phyloP scores from a whole-genome alignment of 805 yeast species.

The Nadsonia fulvescens region DNA sequence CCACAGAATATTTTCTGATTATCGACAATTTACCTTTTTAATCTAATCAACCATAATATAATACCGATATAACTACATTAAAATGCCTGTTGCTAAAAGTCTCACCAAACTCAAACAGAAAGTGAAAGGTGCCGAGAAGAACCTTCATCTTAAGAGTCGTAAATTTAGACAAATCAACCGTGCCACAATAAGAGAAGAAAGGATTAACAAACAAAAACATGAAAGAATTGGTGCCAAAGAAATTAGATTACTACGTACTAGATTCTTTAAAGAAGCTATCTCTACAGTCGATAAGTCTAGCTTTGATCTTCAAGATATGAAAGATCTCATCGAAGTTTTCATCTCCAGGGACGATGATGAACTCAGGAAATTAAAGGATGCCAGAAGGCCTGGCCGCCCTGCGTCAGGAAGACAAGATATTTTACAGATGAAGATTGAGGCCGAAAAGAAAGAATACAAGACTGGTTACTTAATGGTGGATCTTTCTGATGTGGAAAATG shows the following conservation, averaged over 20 bases:
- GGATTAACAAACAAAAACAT: constrained; percentile 41
- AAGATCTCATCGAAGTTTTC: constrained; percentile 37
- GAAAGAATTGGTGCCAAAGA: constrained; percentile 32
- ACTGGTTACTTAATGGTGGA: constrained; percentile 67
- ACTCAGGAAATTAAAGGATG: constrained; percentile 35
- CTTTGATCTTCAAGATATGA: constrained; percentile 42
- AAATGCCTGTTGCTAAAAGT: constrained; percentile 54
- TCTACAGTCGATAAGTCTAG: constrained; percentile 21
- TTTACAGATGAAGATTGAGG: constrained; percentile 40
- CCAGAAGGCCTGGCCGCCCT: constrained; percentile 81
- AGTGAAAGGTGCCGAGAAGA: constrained; percentile 33
- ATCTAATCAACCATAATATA: neutral
- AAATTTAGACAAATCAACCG: constrained; percentile 69
- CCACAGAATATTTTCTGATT: neutral
- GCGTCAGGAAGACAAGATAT: constrained; percentile 49
- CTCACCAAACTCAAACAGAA: constrained; percentile 47
- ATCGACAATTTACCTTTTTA: neutral
- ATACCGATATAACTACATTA: constrained; percentile 1
- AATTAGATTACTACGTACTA: constrained; percentile 27
- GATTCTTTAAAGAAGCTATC: constrained; percentile 43
- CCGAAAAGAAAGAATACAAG: constrained; percentile 41
- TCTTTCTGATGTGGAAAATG: constrained; percentile 40
- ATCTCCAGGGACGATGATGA: constrained; percentile 62
- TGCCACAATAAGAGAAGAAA: constrained; percentile 73
- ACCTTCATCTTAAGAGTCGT: constrained; percentile 74